Evolutionary conservation across 2,329 filamentous ascomycete species (phyloP), one percentile per base, ranked within the genome.

Genomic region (Botrytis cinerea): DNA sequence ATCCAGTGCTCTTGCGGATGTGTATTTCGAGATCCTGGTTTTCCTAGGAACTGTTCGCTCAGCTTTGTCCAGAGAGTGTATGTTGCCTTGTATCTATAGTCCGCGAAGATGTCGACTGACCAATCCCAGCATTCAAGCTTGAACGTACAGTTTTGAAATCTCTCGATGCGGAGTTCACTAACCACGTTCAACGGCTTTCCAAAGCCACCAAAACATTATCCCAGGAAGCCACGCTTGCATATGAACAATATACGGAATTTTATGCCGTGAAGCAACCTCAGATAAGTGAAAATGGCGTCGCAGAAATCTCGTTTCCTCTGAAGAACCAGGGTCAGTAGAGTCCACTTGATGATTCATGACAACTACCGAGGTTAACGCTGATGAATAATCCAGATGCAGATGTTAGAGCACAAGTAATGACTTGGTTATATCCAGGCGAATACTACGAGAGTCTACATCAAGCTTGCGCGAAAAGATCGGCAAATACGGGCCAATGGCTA

Each of bases 351-450:
- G 25, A 38, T 63, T 71, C n/a, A 54, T 40, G 28, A 18, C 18
- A 71, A 28, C 18, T 28, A 54, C 59, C 45, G 45, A 71, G 63
- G 45, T 43, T 72, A 28, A 67, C 9, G n/a, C 16, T 35, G 28
- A 69, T 69, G 25, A 68, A 46, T 57, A 43, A 68, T 69, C 48
- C 28, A 69, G 51, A 60, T 61, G n/a, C 43, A 69, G 63, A 68
- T 40, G 48, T 60, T 14, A 59, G 71, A 28, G 16, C n/a, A 32
- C 54, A 60, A 46, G 43, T 72, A n/a, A 59, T 72, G 46, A 28
- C 71, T 60, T 72, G 71, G 71, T n/a, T 72, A 43, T 72, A 32
- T 14, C 71, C 71, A 32, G 64, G 71, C 32, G 62, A 69, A 35
- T 69, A 72, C 32, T 45, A 60, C 22, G 63, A 68, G 25, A 72